A percentile compares a stretch with the other conserved stretches of the same genome.
Conservation (phyloP, 345 rosid species). For the Gossypium bickii region DNA sequence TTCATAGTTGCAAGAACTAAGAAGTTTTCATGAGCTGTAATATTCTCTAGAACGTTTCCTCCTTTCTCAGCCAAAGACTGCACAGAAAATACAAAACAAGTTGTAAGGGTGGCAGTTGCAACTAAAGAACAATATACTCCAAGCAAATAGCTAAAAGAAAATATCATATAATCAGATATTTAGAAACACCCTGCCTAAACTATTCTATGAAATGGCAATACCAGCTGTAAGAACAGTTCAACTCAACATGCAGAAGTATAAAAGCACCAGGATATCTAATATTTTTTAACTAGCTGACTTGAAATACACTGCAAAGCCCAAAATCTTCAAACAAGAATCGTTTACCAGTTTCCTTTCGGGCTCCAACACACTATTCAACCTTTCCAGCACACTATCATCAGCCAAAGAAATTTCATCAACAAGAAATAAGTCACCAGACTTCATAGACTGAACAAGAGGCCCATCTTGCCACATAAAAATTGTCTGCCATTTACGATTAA, state of each 20-base stretch:
- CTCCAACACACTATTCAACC: conserved; percentile 92
- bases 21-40: conserved; percentile 67
- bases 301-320: neutral
- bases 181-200: neutral
- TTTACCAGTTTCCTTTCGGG: conserved; percentile 81
- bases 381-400: conserved; percentile 93
- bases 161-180: neutral
- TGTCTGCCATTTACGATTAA: conserved; percentile 70
- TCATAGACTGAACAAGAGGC: conserved; percentile 92
- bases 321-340: conserved; percentile 7
- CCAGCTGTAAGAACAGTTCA: neutral
- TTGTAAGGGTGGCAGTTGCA: neutral
- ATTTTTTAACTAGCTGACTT: neutral
- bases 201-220: neutral
- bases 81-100: conserved; percentile 18
- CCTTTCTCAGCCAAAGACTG: conserved; percentile 97
- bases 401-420: conserved; percentile 97
- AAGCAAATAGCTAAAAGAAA: neutral
- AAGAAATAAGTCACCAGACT: conserved; percentile 75
- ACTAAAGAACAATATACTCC: neutral
- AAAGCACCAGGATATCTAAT: neutral
- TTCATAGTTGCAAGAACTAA: conserved; percentile 94
- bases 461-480: conserved; percentile 98
- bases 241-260: neutral
- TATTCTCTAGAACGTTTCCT: conserved; percentile 63